These are phyloP conservation scores for Candida broadrunensis DNA, from an alignment of 805 yeast species.

Conservation along the genomic window DNA sequence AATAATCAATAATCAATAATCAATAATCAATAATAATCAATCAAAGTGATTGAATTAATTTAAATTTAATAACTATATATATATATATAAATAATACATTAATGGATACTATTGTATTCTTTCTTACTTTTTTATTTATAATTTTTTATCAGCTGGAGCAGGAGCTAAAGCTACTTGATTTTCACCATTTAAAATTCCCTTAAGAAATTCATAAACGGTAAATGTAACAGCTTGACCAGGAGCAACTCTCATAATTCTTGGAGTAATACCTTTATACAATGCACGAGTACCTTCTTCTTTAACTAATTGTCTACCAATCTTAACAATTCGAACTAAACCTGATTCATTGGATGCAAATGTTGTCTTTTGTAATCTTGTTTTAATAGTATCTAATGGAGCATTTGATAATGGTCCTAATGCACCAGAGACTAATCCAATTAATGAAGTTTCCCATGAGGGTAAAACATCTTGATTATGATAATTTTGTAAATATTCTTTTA, in stretches of 20 bases:
- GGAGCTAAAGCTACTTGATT: background rate
- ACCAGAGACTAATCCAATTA: conserved; percentile 88
- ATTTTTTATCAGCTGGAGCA: conserved; percentile 1
- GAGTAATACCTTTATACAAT: conserved; percentile 75
- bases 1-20: too few relatives aligned
- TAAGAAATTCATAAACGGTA: conserved; percentile 90
- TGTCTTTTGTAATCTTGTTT: conserved; percentile 94
- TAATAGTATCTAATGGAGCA: conserved; percentile 96
- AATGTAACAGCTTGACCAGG: conserved; percentile 99
- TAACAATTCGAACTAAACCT: conserved; percentile 72
- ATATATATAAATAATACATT: too few relatives aligned
- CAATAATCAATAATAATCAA: too few relatives aligned
- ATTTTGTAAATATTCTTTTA: conserved; percentile 68
- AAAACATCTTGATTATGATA: conserved; percentile 56
- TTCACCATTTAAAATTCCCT: conserved; percentile 51
- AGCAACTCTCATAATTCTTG: conserved; percentile 98
- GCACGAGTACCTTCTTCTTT: conserved; percentile 76
- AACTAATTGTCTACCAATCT: conserved; percentile 77
- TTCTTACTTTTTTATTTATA: background rate
- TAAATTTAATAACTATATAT: too few relatives aligned
- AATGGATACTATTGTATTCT: too few relatives aligned
- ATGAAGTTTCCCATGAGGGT: conserved; percentile 93
- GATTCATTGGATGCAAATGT: conserved; percentile 63
- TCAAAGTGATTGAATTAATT: too few relatives aligned
- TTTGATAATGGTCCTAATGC: conserved; percentile 97